These are phyloP conservation scores for Eimeria acervulina DNA, from an alignment of 169 alveolate genomes.

Conservation along the genomic window DNA sequence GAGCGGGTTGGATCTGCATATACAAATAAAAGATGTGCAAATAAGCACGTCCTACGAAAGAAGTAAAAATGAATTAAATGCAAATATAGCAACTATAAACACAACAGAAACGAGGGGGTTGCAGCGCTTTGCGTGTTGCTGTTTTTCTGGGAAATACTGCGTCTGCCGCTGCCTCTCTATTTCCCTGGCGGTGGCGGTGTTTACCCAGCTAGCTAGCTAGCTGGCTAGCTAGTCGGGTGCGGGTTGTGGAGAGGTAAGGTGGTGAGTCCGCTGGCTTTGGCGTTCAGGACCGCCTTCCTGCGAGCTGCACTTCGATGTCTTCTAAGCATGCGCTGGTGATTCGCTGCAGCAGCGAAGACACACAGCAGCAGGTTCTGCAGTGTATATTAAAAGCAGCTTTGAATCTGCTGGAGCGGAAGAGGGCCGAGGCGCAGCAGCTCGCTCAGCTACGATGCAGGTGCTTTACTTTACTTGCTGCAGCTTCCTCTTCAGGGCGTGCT, in stretches of 20 bases:
- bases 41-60: too few species aligned
- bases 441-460: conserved; percentile 9
- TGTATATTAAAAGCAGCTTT: conserved; percentile 3
- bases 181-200: too few species aligned
- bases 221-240: background rate
- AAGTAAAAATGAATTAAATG: too few species aligned
- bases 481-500: background rate
- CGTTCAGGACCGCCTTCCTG: conserved; percentile 61
- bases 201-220: too few species aligned
- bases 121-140: too few species aligned
- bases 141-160: too few species aligned
- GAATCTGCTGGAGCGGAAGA: conserved; percentile 66
- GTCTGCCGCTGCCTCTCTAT: too few species aligned
- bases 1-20: too few species aligned
- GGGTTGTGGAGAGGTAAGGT: background rate
- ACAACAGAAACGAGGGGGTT: too few species aligned
- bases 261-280: background rate
- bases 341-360: background rate
- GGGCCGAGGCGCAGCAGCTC: conserved; percentile 55
- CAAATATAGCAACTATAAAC: too few species aligned
- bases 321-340: conserved; percentile 74
- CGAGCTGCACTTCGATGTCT: conserved; percentile 40
- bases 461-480: background rate
- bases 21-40: too few species aligned
- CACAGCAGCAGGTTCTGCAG: conserved; percentile 44